These are phyloP conservation scores for Trichosporon sp. DNA, from an alignment of 1,284 basidiomycete species.

Conservation along the genomic window DNA sequence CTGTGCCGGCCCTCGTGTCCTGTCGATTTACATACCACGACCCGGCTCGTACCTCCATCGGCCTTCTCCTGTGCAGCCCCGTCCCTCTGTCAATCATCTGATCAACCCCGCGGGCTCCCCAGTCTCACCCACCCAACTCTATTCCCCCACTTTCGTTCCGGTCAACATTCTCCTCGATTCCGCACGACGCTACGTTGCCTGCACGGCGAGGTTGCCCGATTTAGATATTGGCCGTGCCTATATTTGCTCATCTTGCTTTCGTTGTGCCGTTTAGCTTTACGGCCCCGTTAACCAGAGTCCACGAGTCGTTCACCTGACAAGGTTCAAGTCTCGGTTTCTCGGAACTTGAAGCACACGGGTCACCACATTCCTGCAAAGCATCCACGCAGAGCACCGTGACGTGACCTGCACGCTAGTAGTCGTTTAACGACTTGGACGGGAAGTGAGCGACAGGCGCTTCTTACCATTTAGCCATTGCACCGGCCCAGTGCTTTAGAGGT, in stretches of 20 bases:
- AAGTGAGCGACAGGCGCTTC: neutral
- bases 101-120: neutral
- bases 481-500: neutral
- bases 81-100: neutral
- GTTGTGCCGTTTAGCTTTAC: neutral
- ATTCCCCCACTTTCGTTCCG: neutral
- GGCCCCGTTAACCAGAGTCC: neutral
- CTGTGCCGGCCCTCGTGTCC: neutral
- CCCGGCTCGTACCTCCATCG: neutral
- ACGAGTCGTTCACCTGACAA: neutral
- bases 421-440: neutral
- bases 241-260: conserved; percentile 3
- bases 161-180: neutral
- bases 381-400: neutral
- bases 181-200: neutral
- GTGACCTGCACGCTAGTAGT: neutral
- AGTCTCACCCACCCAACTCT: neutral
- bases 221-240: neutral
- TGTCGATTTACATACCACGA: no score
- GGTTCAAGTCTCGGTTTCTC: conserved; percentile 7
- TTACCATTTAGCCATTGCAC: neutral
- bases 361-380: conserved; percentile 3
- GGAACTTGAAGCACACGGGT: conserved; percentile 9
- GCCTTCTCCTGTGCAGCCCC: neutral
- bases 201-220: neutral